Conservation (phyloP, 2,329 filamentous ascomycete species). For the Trichophyton benhamiae region DNA sequence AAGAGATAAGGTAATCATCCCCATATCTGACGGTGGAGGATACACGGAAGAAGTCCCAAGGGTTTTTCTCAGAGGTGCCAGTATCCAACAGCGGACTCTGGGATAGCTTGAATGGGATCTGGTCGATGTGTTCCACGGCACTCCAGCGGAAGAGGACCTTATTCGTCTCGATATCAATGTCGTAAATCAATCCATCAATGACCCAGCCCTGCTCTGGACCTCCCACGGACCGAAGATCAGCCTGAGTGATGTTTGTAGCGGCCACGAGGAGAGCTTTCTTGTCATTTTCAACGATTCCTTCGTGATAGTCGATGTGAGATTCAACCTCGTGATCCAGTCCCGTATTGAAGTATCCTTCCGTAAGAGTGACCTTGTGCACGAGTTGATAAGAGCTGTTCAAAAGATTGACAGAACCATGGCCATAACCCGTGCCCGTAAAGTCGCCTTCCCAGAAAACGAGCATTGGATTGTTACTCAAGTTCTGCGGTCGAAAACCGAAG, state of each 20-base stretch:
- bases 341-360: slow-evolving; percentile 9
- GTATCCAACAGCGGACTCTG: background rate
- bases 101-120: slow-evolving; percentile 5
- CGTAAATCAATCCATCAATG: slow-evolving; percentile 33
- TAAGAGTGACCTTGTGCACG: slow-evolving; percentile 10
- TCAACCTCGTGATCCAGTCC: slow-evolving; percentile 7
- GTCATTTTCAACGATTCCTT: slow-evolving; percentile 30
- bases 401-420: slow-evolving; percentile 13
- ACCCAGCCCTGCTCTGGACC: slow-evolving; percentile 30
- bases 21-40: slow-evolving; percentile 10
- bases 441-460: slow-evolving; percentile 28
- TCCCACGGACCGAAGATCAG: slow-evolving; percentile 29
- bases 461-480: slow-evolving; percentile 23
- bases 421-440: slow-evolving; percentile 16
- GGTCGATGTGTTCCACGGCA: slow-evolving; percentile 33
- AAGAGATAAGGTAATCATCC: slow-evolving; percentile 11
- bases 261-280: slow-evolving; percentile 32
- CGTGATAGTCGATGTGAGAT: slow-evolving; percentile 32
- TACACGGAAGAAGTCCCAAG: slow-evolving; percentile 11
- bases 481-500: slow-evolving; percentile 22
- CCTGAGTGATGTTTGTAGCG: slow-evolving; percentile 28
- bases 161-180: slow-evolving; percentile 36
- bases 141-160: slow-evolving; percentile 37
- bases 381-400: slow-evolving; percentile 14
- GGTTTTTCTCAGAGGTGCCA: slow-evolving; percentile 4